phyloP scores from a whole-genome alignment of 2,329 filamentous ascomycete genomes.

The Tolypocladium ovalisporum region DNA sequence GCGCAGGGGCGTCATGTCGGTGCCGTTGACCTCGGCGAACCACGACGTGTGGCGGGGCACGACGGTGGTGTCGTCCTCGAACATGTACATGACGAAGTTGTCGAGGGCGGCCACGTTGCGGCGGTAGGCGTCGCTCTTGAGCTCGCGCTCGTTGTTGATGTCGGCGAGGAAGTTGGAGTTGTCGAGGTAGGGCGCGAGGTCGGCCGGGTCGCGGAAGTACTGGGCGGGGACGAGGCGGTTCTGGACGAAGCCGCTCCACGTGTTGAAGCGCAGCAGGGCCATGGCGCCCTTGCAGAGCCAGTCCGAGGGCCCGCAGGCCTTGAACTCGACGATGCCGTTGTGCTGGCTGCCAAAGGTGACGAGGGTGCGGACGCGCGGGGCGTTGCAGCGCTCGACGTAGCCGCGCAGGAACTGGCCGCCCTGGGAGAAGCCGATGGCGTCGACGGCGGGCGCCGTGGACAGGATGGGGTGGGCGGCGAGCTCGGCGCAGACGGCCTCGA shows the following conservation, averaged over 20 bases:
- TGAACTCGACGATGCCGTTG: slow-evolving; percentile 81
- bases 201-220: slow-evolving; percentile 67
- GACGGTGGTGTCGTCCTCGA: slow-evolving; percentile 74
- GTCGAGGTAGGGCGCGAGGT: slow-evolving; percentile 62
- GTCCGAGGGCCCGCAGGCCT: slow-evolving; percentile 59
- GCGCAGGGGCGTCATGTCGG: slow-evolving; percentile 54
- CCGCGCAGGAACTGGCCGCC: slow-evolving; percentile 92
- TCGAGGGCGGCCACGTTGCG: slow-evolving; percentile 58
- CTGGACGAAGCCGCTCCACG: slow-evolving; percentile 73
- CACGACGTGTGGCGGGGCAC: slow-evolving; percentile 84
- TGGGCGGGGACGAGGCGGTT: slow-evolving; percentile 77
- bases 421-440: slow-evolving; percentile 90
- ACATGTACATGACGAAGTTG: slow-evolving; percentile 82
- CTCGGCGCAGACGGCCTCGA: slow-evolving; percentile 66
- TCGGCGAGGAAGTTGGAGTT: slow-evolving; percentile 85
- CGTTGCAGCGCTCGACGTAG: slow-evolving; percentile 80
- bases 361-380: slow-evolving; percentile 62
- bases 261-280: slow-evolving; percentile 65
- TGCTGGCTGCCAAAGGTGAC: slow-evolving; percentile 88
- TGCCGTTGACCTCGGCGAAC: slow-evolving; percentile 79
- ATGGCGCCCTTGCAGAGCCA: slow-evolving; percentile 74
- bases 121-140: slow-evolving; percentile 67
- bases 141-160: slow-evolving; percentile 79
- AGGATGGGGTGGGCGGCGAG: slow-evolving; percentile 69
- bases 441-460: slow-evolving; percentile 69